These are phyloP conservation scores for Erythrobasidium hasegawianum DNA, from an alignment of 1,284 basidiomycete genomes.

Conservation along the genomic window DNA sequence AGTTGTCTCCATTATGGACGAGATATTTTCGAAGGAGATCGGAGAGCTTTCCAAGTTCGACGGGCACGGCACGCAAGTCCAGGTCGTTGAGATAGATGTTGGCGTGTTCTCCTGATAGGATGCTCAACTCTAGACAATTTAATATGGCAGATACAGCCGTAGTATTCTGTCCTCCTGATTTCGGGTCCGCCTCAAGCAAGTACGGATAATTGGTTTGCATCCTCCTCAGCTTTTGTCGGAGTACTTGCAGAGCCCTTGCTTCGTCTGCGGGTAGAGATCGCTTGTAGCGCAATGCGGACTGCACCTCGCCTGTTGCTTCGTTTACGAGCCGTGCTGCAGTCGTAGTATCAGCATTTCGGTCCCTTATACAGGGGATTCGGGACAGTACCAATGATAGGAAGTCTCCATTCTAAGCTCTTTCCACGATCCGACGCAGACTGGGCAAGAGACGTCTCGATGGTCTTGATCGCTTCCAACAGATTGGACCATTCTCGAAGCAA, in stretches of 20 bases:
- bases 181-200: background rate
- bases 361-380: background rate
- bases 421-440: background rate
- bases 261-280: conserved; percentile 3
- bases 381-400: background rate
- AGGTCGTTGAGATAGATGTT: background rate
- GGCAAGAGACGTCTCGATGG: too few relatives aligned
- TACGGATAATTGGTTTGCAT: background rate
- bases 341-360: background rate
- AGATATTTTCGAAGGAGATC: background rate
- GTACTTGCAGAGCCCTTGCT: background rate
- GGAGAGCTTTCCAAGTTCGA: background rate
- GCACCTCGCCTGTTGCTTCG: background rate
- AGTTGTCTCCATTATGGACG: background rate
- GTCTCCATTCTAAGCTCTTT: background rate
- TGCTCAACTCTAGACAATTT: background rate
- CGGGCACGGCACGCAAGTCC: background rate
- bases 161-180: background rate
- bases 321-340: background rate
- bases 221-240: conserved; percentile 2
- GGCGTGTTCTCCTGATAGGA: background rate
- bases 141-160: background rate
- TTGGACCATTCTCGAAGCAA: too few relatives aligned
- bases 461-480: too few relatives aligned
- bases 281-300: background rate